Percentiles rank a stretch among this genome's conserved stretches.
phyloP scores from a whole-genome alignment of 192 early-diverging fungal species.

The Mortierella claussenii region DNA sequence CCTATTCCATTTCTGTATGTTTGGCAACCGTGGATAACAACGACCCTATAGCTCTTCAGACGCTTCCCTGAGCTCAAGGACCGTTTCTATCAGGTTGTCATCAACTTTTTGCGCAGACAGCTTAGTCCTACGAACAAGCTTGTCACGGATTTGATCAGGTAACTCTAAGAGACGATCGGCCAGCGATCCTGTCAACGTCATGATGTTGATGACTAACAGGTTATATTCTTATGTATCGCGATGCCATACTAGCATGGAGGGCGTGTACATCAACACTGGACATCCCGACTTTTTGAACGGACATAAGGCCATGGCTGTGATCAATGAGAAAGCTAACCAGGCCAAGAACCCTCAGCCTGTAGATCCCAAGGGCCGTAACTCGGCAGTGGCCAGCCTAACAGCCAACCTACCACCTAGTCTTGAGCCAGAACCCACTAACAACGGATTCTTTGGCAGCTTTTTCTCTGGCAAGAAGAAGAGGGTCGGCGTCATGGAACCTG shows the following conservation, averaged over 20 bases:
- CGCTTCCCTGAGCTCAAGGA: constrained; percentile 96
- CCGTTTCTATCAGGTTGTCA: constrained; percentile 92
- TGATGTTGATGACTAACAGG: no score
- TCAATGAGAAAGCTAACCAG: constrained; percentile 85
- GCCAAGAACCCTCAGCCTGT: constrained; percentile 63
- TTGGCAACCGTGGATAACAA: background rate
- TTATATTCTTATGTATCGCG: no score
- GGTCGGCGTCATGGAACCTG: constrained; percentile 73
- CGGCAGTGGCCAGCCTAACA: constrained; percentile 36
- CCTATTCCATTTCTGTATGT: background rate
- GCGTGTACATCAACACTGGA: constrained; percentile 97
- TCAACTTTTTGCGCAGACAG: constrained; percentile 92
- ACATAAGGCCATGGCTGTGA: constrained; percentile 94
- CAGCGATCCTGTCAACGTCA: no score
- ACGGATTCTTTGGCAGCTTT: constrained; percentile 98
- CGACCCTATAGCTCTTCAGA: constrained; percentile 74
- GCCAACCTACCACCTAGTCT: constrained; percentile 44
- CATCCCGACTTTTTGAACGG: constrained; percentile 99
- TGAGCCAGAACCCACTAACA: constrained; percentile 55
- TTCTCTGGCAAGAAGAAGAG: constrained; percentile 88
- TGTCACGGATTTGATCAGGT: constrained; percentile 85
- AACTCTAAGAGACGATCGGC: background rate
- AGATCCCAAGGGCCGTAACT: constrained; percentile 47
- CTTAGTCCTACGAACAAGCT: constrained; percentile 96
- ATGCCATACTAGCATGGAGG: constrained; percentile 77